A percentile compares a stretch with the other conserved stretches of the same genome.
Conservation (phyloP, 495 filamentous ascomycete genomes). For the Aspergillus cavernicola region DNA sequence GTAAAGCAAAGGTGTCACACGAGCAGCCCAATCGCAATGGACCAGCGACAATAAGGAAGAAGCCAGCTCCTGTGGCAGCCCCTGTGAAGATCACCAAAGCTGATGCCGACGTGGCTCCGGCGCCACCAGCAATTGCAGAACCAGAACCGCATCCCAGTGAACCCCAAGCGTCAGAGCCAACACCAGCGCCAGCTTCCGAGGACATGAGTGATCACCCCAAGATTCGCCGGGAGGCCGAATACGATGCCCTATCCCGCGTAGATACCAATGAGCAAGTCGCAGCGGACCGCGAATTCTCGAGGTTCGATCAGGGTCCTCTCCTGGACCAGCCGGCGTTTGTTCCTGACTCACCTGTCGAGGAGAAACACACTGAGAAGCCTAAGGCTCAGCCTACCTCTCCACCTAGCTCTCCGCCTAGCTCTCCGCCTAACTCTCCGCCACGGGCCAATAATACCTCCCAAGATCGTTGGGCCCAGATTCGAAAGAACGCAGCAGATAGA, state of each 20-base stretch:
- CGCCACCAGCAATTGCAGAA: conserved; percentile 2
- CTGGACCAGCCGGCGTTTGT: conserved; percentile 81
- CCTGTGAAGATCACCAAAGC: conserved; percentile 20
- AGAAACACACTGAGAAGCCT: conserved; percentile 22
- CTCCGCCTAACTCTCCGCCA: background rate
- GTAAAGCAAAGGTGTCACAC: conserved; percentile 38
- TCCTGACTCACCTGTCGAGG: conserved; percentile 53
- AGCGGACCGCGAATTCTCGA: conserved; percentile 69
- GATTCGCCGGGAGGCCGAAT: conserved; percentile 47
- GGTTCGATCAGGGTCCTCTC: conserved; percentile 88
- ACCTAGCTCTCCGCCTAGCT: background rate
- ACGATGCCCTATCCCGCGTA: conserved; percentile 56
- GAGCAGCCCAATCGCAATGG: conserved; percentile 23
- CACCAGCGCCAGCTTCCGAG: conserved; percentile 9
- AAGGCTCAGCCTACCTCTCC: conserved; percentile 12
- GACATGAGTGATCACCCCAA: conserved; percentile 36
- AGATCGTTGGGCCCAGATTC: conserved; percentile 91
- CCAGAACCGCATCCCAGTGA: conserved; percentile 15
- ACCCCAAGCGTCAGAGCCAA: conserved; percentile 1
- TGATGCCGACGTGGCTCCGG: background rate
- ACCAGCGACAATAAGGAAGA: conserved; percentile 33
- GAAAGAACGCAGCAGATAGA: conserved; percentile 86
- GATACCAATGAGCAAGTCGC: conserved; percentile 62
- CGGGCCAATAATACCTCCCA: conserved; percentile 32
- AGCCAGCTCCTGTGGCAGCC: conserved; percentile 29